Conservation (phyloP, 257 asterid genomes). For the Datura wrightii region DNA sequence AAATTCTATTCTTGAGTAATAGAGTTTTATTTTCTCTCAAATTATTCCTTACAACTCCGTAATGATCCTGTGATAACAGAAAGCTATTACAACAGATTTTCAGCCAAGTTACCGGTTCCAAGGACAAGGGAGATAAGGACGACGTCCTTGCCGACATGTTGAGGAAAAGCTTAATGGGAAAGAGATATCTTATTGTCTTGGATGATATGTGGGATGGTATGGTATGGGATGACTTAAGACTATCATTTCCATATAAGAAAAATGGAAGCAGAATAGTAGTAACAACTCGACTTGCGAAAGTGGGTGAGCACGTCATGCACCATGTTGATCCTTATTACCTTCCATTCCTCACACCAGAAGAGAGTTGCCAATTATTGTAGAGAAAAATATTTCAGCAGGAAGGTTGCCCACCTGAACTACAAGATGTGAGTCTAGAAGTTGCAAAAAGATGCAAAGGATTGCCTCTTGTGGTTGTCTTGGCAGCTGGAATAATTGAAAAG, state of each 20-base stretch:
- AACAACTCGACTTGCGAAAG: neutral
- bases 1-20: no score
- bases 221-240: constrained; percentile 15
- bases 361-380: constrained; percentile 18
- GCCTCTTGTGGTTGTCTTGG: constrained; percentile 21
- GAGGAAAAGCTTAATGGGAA: neutral
- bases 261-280: constrained; percentile 20
- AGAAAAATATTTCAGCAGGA: neutral
- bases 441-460: constrained; percentile 28
- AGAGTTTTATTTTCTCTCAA: no score
- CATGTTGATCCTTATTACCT: neutral
- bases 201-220: constrained; percentile 25
- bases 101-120: neutral
- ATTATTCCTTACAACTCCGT: no score
- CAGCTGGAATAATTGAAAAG: neutral
- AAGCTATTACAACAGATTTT: neutral
- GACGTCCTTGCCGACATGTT: neutral
- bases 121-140: neutral
- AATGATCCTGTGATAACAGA: no score
- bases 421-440: neutral
- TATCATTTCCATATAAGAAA: neutral
- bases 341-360: neutral
- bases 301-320: neutral
- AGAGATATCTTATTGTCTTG: constrained; percentile 24
- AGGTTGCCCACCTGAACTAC: neutral